Percentiles rank a stretch among this genome's conserved stretches.
These are phyloP conservation scores for Huiozyma sinensis DNA, from an alignment of 805 yeast genomes.

Conservation along the genomic window DNA sequence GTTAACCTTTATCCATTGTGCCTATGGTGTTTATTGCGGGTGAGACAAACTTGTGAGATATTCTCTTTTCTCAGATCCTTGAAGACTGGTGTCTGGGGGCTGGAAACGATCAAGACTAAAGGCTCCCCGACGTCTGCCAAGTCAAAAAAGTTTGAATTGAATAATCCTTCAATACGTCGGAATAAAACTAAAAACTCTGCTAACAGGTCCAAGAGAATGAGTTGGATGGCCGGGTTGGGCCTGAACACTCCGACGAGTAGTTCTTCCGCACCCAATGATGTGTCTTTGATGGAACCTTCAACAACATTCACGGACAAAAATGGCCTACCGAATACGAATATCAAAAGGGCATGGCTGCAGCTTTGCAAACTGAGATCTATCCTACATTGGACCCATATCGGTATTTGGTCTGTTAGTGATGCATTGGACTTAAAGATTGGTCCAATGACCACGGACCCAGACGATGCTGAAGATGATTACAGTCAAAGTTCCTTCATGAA, in stretches of 20 bases:
- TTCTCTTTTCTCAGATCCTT: constrained; percentile 66
- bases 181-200: constrained; percentile 4
- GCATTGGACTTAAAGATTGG: constrained; percentile 17
- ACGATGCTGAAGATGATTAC: background rate
- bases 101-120: constrained; percentile 32
- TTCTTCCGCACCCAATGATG: constrained; percentile 8
- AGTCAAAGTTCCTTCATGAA: too few relatives aligned
- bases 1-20: constrained; percentile 56
- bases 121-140: constrained; percentile 6
- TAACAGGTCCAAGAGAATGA: constrained; percentile 12
- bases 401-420: constrained; percentile 55
- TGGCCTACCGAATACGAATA: constrained; percentile 26
- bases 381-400: constrained; percentile 75
- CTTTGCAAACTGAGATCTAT: constrained; percentile 54
- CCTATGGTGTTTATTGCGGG: constrained; percentile 65
- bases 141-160: background rate
- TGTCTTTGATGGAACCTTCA: constrained; percentile 7
- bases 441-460: constrained; percentile 8
- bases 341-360: constrained; percentile 53
- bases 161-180: constrained; percentile 7
- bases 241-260: constrained; percentile 4
- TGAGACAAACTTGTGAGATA: constrained; percentile 75
- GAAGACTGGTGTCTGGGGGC: constrained; percentile 48
- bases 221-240: constrained; percentile 19
- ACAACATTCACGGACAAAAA: constrained; percentile 6